A percentile compares a stretch with the other conserved stretches of the same genome.
Conservation (phyloP, 176 grass and related monocot genomes). For the Hordeum vulgare region MorexV3_pseudomolecules_assembly NC_058520.1:301084934-301085433, state of each 20-base stretch:
- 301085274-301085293: neutral
- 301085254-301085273: neutral
- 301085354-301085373: neutral
- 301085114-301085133: neutral
- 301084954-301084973: neutral
- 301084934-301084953: neutral
- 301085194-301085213: neutral
- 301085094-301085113: neutral
- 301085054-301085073: slow-evolving; percentile 3
- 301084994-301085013: neutral
- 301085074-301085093: neutral
- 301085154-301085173: neutral
- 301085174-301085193: neutral
- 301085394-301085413: neutral
- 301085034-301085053: neutral
- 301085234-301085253: neutral
- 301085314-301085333: neutral
- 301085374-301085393: neutral
- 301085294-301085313: neutral
- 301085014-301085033: slow-evolving; percentile 2
- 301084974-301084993: neutral
- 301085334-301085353: slow-evolving; percentile 1
- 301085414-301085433: slow-evolving; percentile 19
- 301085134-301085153: slow-evolving; percentile 1
- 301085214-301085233: neutral